Evolutionary conservation across 2,329 filamentous ascomycete species (phyloP).

Genomic region (Hypoxylon sp.): DNA sequence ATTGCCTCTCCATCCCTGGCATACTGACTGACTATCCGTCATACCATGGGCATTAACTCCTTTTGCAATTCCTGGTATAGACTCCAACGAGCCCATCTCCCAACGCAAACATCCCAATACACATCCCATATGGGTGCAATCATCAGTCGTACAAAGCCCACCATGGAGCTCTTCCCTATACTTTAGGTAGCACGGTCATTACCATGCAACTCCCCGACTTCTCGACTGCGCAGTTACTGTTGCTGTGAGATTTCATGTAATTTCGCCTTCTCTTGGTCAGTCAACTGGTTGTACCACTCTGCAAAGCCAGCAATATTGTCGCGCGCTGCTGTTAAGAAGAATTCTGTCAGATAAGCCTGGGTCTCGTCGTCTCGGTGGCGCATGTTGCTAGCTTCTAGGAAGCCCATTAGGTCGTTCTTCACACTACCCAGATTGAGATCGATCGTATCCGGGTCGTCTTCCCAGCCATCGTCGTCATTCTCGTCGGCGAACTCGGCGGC

Average conservation of each 20-base stretch:
- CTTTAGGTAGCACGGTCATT: not conserved
- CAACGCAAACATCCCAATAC: not conserved
- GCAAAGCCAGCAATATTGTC: slow-evolving; percentile 71
- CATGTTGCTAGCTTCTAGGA: slow-evolving; percentile 70
- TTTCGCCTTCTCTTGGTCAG: slow-evolving; percentile 70
- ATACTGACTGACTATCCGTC: not conserved
- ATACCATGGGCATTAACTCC: slow-evolving; percentile 23
- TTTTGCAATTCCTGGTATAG: not conserved
- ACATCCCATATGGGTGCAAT: not conserved
- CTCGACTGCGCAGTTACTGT: slow-evolving; percentile 17
- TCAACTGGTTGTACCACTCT: slow-evolving; percentile 69
- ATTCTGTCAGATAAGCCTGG: slow-evolving; percentile 84
- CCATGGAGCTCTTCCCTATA: not conserved
- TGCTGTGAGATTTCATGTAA: slow-evolving; percentile 65
- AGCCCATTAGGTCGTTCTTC: slow-evolving; percentile 86
- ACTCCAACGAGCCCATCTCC: not conserved
- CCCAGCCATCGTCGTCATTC: slow-evolving; percentile 87
- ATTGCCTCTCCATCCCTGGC: slow-evolving; percentile 6
- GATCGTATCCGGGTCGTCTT: slow-evolving; percentile 83
- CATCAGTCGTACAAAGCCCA: not conserved
- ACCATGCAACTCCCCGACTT: slow-evolving; percentile 7
- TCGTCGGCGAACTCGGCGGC: slow-evolving; percentile 70
- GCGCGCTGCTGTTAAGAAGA: slow-evolving; percentile 76
- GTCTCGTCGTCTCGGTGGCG: slow-evolving; percentile 91
- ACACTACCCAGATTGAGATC: slow-evolving; percentile 80